Base-by-base conservation (phyloP, 2,329 filamentous ascomycete species). In the Fusarium sambucinum region DNA sequence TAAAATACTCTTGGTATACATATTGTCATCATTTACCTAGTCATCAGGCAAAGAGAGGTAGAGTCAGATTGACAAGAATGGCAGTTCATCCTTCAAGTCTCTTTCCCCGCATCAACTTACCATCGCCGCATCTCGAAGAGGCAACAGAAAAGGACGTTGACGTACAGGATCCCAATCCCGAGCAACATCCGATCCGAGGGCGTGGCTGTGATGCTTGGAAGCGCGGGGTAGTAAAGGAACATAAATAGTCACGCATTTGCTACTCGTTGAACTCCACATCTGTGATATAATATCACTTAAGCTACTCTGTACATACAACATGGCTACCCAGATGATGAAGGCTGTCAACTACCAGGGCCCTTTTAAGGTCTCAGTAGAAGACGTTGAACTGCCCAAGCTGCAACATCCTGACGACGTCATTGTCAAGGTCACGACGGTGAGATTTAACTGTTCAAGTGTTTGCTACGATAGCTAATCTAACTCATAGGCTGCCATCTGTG, bases 331-430 rank as follows among this genome's bases (percentile, higher is more conserved):
- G 8, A 72, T 79, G 27, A 89, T 89, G 87, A 88, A 88, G 77
- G 87, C 87, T 13, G 81, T 90, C 56, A 87, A 88, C 72, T 90
- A 90, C 70, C 83, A 87, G 44, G 87, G 87, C 2, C 85, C 87
- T 1, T 87, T 85, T 78, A 84, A 86, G 75, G 87, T 90, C 63
- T 84, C 84, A n/a, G 84, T 91, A 50, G 84, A 88, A 70, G 85
- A 90, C 25, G 83, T 89, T 10, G 82, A 85, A 27, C 74, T 82
- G 45, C 89, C 89, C 1, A 84, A 82, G 72, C 80, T 91, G 23
- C 79, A 89, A 73, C 88, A 90, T 76, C 87, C 88, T 3, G 87
- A 90, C 77, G 88, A 90, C 79, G 83, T 84, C 33, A 87, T 90
- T 61, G 85, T 90, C 75, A 90, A 89, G 71, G 86, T 90, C 35